Conservation (phyloP, 2,329 filamentous ascomycete species). For the Ophioceras dolichostomum region DNA sequence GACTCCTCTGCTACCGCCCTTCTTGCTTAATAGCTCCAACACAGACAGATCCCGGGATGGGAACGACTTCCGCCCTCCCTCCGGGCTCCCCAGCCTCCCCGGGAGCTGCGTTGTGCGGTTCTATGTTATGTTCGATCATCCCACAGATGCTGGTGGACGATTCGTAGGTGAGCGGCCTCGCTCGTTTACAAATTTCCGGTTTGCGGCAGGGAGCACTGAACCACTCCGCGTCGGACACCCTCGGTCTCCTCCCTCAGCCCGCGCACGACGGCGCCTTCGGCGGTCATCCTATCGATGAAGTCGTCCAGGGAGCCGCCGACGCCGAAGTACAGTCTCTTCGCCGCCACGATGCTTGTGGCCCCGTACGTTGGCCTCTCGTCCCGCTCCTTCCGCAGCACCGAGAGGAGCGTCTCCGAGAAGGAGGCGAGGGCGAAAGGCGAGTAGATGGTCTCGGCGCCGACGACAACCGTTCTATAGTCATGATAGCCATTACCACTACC, state of each 20-base stretch:
- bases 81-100: too few relatives aligned
- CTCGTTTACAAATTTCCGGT: too few relatives aligned
- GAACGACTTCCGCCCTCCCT: too few relatives aligned
- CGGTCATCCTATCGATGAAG: slow-evolving; percentile 43
- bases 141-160: too few relatives aligned
- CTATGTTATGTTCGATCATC: too few relatives aligned
- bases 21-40: too few relatives aligned
- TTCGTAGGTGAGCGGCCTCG: not conserved
- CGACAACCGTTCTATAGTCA: slow-evolving; percentile 47
- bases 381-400: slow-evolving; percentile 38
- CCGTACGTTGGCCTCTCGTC: slow-evolving; percentile 21
- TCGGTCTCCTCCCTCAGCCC: slow-evolving; percentile 45
- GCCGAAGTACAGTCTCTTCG: slow-evolving; percentile 74
- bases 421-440: slow-evolving; percentile 57
- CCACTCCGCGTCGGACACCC: slow-evolving; percentile 49
- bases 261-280: slow-evolving; percentile 33
- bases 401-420: slow-evolving; percentile 56
- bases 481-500: slow-evolving; percentile 11
- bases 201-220: slow-evolving; percentile 36
- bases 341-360: slow-evolving; percentile 55
- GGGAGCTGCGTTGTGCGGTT: too few relatives aligned
- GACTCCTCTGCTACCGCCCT: too few relatives aligned
- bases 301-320: slow-evolving; percentile 74
- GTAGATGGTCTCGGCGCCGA: slow-evolving; percentile 78
- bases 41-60: too few relatives aligned